Base-by-base conservation (phyloP, 2,329 filamentous ascomycete species). In the Aspergillus novofumigatus region DNA sequence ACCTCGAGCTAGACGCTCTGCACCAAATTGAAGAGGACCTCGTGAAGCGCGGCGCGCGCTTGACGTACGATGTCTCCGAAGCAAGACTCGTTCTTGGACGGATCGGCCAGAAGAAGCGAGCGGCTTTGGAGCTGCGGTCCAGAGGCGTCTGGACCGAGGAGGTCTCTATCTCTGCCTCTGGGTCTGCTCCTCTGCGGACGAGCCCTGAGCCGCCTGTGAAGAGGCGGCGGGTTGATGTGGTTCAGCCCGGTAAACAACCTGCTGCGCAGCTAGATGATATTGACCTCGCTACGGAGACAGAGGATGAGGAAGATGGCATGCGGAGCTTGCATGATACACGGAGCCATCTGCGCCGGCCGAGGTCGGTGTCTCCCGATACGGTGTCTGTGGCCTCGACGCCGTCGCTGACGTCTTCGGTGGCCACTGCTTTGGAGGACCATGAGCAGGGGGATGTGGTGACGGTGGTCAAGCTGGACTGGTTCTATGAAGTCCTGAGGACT, bases 11-110 rank as follows among this genome's bases (percentile, higher is more conserved):
- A 1, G 81, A 86, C 6, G 83, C 88, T 60, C 77, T 90, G 9
- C 83, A 86, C 51, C 73, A 80, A 32, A 70, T 91, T 14, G 87
- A 92, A 69, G 82, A 86, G 26, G 80, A 80, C 23, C 82, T 95
- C 9, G 78, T 81, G 3, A 68, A 72, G 6, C 72, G 75, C 53
- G 75, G 76, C 53, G 85, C 83, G 5, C 81, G 80, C 0, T 70
- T 94, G 53, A 92, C 90, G 0, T 87, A 88, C 57, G 84, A 93
- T 70, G 78, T 88, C 53, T 78, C 80, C 14, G 88, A 93, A 71
- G 91, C 91, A 0, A 80, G 83, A 4, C 72, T 97, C 3, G 79
- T 96, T 1, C 71, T 97, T 29, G 91, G 89, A 1, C 90, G 86
- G 62, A 81, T 96, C 35, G 80, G 80, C 0, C 87, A 84, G 55